Conservation (phyloP, 2,329 filamentous ascomycete species). For the Pseudopyricularia javanii region DNA sequence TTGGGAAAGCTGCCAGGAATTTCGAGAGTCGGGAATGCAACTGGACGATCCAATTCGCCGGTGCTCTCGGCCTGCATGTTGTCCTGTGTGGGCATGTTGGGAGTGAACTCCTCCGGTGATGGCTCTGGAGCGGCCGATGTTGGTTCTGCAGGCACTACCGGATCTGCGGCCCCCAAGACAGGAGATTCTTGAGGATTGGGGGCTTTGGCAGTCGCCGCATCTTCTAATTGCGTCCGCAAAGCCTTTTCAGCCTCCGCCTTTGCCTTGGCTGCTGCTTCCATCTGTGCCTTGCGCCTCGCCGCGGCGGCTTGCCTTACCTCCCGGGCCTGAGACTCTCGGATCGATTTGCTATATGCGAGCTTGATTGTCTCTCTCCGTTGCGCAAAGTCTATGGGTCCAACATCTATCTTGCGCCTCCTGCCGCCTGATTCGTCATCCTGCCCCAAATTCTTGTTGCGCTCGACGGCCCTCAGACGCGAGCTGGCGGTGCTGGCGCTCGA, state of each 20-base stretch:
- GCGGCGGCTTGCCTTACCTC: constrained; percentile 40
- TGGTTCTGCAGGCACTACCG: neutral
- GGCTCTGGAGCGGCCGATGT: neutral
- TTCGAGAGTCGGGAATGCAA: constrained; percentile 55
- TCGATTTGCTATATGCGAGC: constrained; percentile 74
- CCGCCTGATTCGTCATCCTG: constrained; percentile 24
- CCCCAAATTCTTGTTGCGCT: constrained; percentile 16
- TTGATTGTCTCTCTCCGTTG: constrained; percentile 72
- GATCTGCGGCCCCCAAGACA: neutral
- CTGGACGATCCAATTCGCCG: neutral
- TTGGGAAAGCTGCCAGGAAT: constrained; percentile 51
- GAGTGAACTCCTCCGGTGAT: neutral
- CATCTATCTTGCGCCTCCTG: constrained; percentile 40
- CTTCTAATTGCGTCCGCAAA: constrained; percentile 6
- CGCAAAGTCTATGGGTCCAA: constrained; percentile 75
- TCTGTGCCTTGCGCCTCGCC: constrained; percentile 38
- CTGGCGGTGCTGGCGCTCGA: constrained; percentile 62
- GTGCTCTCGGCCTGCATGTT: neutral
- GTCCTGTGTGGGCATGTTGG: too few relatives aligned
- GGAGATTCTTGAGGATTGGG: neutral
- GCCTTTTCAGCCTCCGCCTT: constrained; percentile 24
- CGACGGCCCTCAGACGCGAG: constrained; percentile 53
- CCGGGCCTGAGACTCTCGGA: constrained; percentile 58
- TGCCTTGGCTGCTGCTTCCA: constrained; percentile 30
- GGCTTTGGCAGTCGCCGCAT: constrained; percentile 7